These are phyloP conservation scores for Echinosphaeria canescens DNA, from an alignment of 2,329 filamentous ascomycete species.

Conservation along the genomic window DNA sequence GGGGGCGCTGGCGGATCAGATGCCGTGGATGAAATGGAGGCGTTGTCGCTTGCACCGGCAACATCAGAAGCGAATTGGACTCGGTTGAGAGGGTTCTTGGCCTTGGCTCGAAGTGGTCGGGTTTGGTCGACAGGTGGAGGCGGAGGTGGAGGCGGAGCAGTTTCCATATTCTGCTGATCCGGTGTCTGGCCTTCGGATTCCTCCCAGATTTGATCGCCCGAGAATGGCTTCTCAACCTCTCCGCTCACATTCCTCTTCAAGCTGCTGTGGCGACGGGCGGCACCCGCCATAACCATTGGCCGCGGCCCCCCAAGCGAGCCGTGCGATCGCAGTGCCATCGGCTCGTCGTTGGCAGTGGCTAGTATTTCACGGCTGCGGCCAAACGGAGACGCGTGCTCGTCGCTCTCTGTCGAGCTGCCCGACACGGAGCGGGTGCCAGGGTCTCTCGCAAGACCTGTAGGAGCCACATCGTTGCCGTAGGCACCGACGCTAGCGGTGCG, in stretches of 20 bases:
- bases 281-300: no score
- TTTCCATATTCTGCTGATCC: no score
- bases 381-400: constrained; percentile 16
- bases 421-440: constrained; percentile 22
- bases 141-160: no score
- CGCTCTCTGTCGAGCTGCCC: constrained; percentile 26
- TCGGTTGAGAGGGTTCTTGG: constrained; percentile 42
- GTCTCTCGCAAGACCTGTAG: constrained; percentile 22
- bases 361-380: constrained; percentile 11
- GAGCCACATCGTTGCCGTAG: constrained; percentile 21
- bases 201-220: constrained; percentile 71
- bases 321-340: no score
- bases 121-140: no score
- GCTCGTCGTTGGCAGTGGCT: no score
- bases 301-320: no score
- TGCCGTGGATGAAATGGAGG: constrained; percentile 1
- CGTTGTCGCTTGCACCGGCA: constrained; percentile 14
- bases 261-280: no score
- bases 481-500: constrained; percentile 35
- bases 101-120: constrained; percentile 32
- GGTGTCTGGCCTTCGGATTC: constrained; percentile 40
- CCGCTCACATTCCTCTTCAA: constrained; percentile 50
- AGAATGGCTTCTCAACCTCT: constrained; percentile 43
- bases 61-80: constrained; percentile 29
- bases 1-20: constrained; percentile 14